These are phyloP conservation scores for Zygosaccharomyces bailii DNA, from an alignment of 805 yeast species.

Conservation along the genomic window DNA sequence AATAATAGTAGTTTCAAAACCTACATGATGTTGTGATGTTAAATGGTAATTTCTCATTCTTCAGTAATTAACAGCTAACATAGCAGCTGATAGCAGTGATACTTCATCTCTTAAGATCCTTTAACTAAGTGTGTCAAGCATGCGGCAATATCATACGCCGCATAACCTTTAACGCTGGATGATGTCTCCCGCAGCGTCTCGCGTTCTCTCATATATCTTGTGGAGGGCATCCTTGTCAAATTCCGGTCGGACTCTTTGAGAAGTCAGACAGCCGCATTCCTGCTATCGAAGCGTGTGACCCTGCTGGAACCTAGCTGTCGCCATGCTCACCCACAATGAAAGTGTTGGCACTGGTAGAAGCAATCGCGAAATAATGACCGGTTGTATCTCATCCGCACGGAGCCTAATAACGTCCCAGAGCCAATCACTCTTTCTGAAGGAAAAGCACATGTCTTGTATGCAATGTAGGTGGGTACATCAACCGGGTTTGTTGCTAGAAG, in stretches of 20 bases:
- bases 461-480: constrained; percentile 11
- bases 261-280: constrained; percentile 13
- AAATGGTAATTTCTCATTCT: too few relatives aligned
- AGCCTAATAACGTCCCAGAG: constrained; percentile 13
- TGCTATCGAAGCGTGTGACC: constrained; percentile 11
- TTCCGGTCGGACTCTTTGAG: constrained; percentile 6
- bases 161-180: constrained; percentile 13
- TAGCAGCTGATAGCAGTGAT: too few relatives aligned
- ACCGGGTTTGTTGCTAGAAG: constrained; percentile 17
- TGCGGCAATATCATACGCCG: constrained; percentile 14
- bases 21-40: too few relatives aligned
- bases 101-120: constrained; percentile 10
- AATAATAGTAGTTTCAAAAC: too few relatives aligned
- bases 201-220: constrained; percentile 12
- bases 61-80: too few relatives aligned
- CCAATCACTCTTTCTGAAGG: constrained; percentile 14
- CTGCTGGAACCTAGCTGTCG: constrained; percentile 11
- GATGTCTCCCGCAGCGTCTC: constrained; percentile 14
- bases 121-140: constrained; percentile 14
- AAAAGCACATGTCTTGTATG: constrained; percentile 12
- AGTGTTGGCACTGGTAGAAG: constrained; percentile 10
- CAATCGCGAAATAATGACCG: constrained; percentile 11
- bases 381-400: constrained; percentile 12
- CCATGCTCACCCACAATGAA: constrained; percentile 13
- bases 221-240: constrained; percentile 9